Base-by-base conservation (phyloP, 176 grass and related monocot species). In the Oryza rufipogon region DNA sequence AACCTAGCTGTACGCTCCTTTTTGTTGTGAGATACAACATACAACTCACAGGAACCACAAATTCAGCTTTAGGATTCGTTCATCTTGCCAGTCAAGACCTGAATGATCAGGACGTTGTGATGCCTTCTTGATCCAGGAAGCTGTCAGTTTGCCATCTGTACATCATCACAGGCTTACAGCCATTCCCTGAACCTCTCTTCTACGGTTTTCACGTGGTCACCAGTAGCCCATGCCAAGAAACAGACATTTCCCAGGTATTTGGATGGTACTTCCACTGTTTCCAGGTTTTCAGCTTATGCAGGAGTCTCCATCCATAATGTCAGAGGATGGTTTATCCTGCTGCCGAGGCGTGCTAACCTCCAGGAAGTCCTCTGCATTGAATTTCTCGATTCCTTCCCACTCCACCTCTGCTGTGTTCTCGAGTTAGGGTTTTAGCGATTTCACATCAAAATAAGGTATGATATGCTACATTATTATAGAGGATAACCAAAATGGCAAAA, bases 351-450 rank as follows among this genome's bases (percentile, higher is more conserved):
- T 91, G 63, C 76, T 81, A 51, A 85, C 80, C 72, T 89, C 87
- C 81, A 94, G 49, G 71, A 91, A 89, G 66, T 91, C 86, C 71
- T 94, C 92, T 0, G 86, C 30, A 9, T 67, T 84, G 77, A 94
- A 82, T 51, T 60, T 86, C 14, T 83, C 75, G 2, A 94, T 86
- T 70, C 83, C 77, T 0, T 89, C 89, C 92, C 86, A 91, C 73
- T 87, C 76, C 52, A 88, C 85, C 30, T 84, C 92, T 36, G 80
- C 92, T 94, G 49, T 67, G 14, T 72, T 70, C 46, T 54, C 14
- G 9, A 74, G 89, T 86, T 86, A 88, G 88, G 85, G 70, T 41
- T 66, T 23, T 44, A 54, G 58, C 54, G 6, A 22, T 73, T 83
- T 84, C 81, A 80, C 49, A 82, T 66, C 0, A 26, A 88, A 80